A percentile compares a stretch with the other conserved stretches of the same genome.
phyloP scores from a whole-genome alignment of 371 early-diverging fungal species.

The Mucor piriformis region DNA sequence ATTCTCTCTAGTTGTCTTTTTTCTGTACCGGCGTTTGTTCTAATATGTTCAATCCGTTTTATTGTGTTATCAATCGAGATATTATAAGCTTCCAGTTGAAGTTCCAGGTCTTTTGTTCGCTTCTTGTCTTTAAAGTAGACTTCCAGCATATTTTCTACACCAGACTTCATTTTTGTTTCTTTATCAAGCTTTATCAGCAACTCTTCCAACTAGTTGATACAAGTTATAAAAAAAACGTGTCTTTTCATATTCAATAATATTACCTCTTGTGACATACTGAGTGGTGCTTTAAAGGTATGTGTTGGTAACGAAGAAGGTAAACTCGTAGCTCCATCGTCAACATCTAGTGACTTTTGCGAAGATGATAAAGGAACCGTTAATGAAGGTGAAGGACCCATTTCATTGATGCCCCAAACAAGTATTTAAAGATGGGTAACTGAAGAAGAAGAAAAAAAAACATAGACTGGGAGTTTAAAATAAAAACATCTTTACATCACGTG shows the following conservation, averaged over 20 bases:
- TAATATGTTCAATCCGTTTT: slow-evolving; percentile 49
- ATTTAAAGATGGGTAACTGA: neutral
- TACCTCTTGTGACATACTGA: slow-evolving; percentile 14
- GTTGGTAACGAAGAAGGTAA: neutral
- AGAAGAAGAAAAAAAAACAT: neutral
- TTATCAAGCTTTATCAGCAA: slow-evolving; percentile 34
- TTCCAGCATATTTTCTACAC: slow-evolving; percentile 56
- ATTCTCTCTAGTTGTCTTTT: too few species aligned
- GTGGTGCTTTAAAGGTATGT: neutral
- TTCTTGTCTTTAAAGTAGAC: slow-evolving; percentile 53
- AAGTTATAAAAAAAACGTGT: neutral
- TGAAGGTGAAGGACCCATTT: slow-evolving; percentile 23
- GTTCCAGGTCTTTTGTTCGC: slow-evolving; percentile 57
- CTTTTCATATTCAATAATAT: neutral
- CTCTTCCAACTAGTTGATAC: slow-evolving; percentile 25
- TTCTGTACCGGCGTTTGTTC: slow-evolving; percentile 40
- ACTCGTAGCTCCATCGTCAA: neutral
- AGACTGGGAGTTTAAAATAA: neutral
- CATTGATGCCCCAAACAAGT: neutral
- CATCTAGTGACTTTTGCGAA: neutral
- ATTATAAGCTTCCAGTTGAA: slow-evolving; percentile 47
- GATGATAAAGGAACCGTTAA: slow-evolving; percentile 5
- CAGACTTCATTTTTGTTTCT: slow-evolving; percentile 48
- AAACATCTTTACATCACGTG: neutral
- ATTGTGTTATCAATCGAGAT: slow-evolving; percentile 47